Evolutionary conservation across 2,329 filamentous ascomycete genomes (phyloP).

Genomic region (Beauveria sp.): DNA sequence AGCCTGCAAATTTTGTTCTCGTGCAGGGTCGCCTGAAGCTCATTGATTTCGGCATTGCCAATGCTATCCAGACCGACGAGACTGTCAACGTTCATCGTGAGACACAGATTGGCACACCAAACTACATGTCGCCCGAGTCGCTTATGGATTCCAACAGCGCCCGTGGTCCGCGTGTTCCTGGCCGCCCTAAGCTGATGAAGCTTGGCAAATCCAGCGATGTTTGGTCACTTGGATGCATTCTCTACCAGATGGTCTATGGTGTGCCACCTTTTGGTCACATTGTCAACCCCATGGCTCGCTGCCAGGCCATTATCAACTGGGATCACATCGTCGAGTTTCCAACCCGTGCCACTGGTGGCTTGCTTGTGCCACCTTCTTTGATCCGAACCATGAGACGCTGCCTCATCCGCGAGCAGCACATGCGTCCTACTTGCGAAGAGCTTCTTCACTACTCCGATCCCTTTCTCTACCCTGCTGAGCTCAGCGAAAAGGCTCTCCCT

Average conservation of each 20-base stretch:
- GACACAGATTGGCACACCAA: constrained; percentile 89
- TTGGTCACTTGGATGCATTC: constrained; percentile 91
- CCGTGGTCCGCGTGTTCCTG: constrained; percentile 35
- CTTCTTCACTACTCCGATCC: constrained; percentile 52
- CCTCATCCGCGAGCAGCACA: constrained; percentile 53
- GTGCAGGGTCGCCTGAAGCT: constrained; percentile 87
- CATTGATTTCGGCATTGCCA: constrained; percentile 97
- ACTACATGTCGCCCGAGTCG: constrained; percentile 97
- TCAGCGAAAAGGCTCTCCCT: constrained; percentile 46
- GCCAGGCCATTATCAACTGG: constrained; percentile 79
- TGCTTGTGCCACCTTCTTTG: constrained; percentile 50
- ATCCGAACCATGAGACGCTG: constrained; percentile 56
- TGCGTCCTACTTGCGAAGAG: constrained; percentile 57
- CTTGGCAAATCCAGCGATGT: constrained; percentile 93
- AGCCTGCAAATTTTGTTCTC: constrained; percentile 93
- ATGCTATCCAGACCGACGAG: constrained; percentile 90
- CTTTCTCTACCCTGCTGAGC: constrained; percentile 56
- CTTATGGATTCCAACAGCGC: constrained; percentile 77
- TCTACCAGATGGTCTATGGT: constrained; percentile 99
- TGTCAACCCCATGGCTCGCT: constrained; percentile 74
- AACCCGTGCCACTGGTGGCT: constrained; percentile 58
- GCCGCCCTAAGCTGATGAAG: constrained; percentile 73
- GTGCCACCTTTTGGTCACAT: constrained; percentile 92
- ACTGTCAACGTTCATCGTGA: constrained; percentile 97
- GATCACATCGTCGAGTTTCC: constrained; percentile 67